Percentiles rank a stretch among this genome's conserved stretches.
Conservation (phyloP, 495 filamentous ascomycete species). For the Melanomma pulvis-pyrius region DNA sequence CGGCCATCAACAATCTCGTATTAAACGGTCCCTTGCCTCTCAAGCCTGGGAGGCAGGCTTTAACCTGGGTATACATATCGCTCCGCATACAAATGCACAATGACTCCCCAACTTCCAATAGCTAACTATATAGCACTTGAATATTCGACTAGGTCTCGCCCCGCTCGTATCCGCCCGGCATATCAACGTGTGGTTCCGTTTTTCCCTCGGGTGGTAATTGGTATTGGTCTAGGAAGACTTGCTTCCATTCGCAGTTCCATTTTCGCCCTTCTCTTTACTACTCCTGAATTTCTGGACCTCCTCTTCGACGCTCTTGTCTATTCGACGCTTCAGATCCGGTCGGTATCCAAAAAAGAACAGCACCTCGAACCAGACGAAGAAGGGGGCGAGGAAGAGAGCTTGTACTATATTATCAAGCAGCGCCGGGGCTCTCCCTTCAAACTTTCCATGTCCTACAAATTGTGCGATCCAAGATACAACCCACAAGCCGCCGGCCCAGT, state of each 20-base stretch:
- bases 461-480: slow-evolving; percentile 81
- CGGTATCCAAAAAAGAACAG: slow-evolving; percentile 91
- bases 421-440: slow-evolving; percentile 85
- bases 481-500: slow-evolving; percentile 68
- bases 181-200: neutral
- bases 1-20: no score
- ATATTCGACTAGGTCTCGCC: neutral
- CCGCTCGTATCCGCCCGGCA: neutral
- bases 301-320: slow-evolving; percentile 71
- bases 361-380: slow-evolving; percentile 97
- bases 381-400: slow-evolving; percentile 90
- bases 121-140: neutral
- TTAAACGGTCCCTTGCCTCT: no score
- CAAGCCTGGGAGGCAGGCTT: no score
- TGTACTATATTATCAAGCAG: slow-evolving; percentile 88
- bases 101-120: no score
- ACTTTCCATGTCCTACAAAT: slow-evolving; percentile 89
- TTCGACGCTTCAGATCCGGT: slow-evolving; percentile 76
- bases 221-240: slow-evolving; percentile 11
- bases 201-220: neutral
- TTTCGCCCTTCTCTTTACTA: slow-evolving; percentile 45
- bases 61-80: no score
- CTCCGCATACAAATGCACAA: no score
- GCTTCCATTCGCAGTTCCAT: slow-evolving; percentile 29
- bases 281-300: slow-evolving; percentile 64